Conservation (phyloP, 148 eudicot species). For the Spergularia bocconei region DNA sequence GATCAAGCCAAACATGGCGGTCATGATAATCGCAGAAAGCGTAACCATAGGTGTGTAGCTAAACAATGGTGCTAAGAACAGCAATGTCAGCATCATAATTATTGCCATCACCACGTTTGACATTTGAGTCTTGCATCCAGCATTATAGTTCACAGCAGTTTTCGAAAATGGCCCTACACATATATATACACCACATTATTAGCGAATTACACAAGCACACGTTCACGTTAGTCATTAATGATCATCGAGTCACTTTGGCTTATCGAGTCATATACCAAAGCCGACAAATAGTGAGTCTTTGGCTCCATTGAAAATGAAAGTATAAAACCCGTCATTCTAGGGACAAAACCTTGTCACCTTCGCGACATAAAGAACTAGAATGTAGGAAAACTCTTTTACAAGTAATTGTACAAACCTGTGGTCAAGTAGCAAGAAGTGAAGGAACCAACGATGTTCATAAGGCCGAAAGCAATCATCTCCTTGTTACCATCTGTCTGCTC, state of each 20-base stretch:
- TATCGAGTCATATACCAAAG: too few species aligned
- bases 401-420: conserved; percentile 45
- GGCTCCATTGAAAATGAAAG: too few species aligned
- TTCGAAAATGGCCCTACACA: conserved; percentile 86
- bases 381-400: too few species aligned
- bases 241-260: too few species aligned
- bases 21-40: conserved; percentile 82
- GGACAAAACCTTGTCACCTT: too few species aligned
- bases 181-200: background rate
- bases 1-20: conserved; percentile 88
- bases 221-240: too few species aligned
- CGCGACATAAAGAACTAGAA: too few species aligned
- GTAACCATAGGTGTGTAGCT: conserved; percentile 85
- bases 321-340: too few species aligned
- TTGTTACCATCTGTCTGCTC: conserved; percentile 88
- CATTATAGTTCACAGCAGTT: conserved; percentile 81
- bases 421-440: conserved; percentile 89
- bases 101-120: conserved; percentile 69
- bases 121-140: conserved; percentile 80
- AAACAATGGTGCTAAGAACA: conserved; percentile 80
- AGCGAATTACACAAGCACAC: background rate
- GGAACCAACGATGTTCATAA: conserved; percentile 92
- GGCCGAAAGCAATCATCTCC: conserved; percentile 91
- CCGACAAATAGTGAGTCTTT: too few species aligned
- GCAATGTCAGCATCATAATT: conserved; percentile 62